Evolutionary conservation across 2,329 filamentous ascomycete genomes (phyloP).

Genomic region (Myriosclerotinia curreyana): DNA sequence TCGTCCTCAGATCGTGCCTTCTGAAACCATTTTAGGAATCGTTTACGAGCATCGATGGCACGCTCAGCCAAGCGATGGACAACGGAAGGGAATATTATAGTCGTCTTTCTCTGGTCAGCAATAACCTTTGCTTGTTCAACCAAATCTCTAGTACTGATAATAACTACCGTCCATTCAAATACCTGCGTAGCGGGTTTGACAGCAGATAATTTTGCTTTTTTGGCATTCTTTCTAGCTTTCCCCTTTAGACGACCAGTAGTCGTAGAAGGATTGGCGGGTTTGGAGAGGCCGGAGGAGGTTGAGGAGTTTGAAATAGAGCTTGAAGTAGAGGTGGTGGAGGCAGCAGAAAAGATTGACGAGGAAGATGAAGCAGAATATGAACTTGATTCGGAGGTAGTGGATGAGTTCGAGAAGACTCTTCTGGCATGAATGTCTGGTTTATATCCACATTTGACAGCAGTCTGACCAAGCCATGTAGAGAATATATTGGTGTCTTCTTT

Average conservation of each 20-base stretch:
- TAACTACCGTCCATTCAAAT: neutral
- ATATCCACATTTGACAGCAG: slow-evolving; percentile 1
- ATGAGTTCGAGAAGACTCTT: neutral
- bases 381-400: neutral
- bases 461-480: neutral
- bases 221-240: neutral
- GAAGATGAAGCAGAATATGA: neutral
- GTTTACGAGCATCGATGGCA: neutral
- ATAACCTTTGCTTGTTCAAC: neutral
- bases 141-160: neutral
- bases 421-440: neutral
- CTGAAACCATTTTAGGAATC: neutral
- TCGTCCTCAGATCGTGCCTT: neutral
- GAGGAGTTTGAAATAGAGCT: neutral
- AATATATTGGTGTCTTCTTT: slow-evolving; percentile 14
- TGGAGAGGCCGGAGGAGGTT: neutral
- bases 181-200: neutral
- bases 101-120: neutral
- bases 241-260: neutral
- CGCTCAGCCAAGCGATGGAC: neutral
- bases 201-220: neutral
- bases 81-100: neutral
- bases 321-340: neutral
- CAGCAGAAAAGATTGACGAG: neutral
- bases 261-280: neutral